Evolutionary conservation across 2,329 filamentous ascomycete genomes (phyloP).

Genomic region (Diaporthe australafricana): DNA sequence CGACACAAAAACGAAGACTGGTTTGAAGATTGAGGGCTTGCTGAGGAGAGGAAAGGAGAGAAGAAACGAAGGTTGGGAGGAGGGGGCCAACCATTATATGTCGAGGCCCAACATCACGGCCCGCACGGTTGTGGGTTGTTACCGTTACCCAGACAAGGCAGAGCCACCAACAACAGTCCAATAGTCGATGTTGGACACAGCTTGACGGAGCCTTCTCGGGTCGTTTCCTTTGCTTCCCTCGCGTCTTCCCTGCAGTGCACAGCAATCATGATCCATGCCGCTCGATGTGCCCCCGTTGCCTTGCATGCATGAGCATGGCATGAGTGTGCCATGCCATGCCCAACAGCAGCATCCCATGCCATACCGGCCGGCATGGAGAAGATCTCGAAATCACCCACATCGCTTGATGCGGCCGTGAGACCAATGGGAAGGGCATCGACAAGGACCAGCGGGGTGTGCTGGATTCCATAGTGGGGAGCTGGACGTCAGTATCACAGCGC

Average conservation of each 20-base stretch:
- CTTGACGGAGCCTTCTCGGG: slow-evolving; percentile 37
- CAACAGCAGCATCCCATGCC: neutral
- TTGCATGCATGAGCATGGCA: slow-evolving; percentile 31
- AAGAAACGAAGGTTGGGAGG: slow-evolving; percentile 51
- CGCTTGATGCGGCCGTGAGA: slow-evolving; percentile 39
- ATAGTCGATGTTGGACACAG: slow-evolving; percentile 34
- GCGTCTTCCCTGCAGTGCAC: slow-evolving; percentile 26
- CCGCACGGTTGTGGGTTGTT: slow-evolving; percentile 42
- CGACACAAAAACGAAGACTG: slow-evolving; percentile 57
- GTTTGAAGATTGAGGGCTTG: slow-evolving; percentile 71
- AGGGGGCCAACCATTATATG: slow-evolving; percentile 55
- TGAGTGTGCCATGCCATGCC: slow-evolving; percentile 10
- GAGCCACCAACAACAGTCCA: slow-evolving; percentile 37
- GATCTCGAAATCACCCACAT: slow-evolving; percentile 31
- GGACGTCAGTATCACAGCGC: slow-evolving; percentile 43
- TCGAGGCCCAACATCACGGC: slow-evolving; percentile 48
- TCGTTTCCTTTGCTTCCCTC: slow-evolving; percentile 41
- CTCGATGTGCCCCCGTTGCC: slow-evolving; percentile 33
- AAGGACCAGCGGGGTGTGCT: slow-evolving; percentile 21
- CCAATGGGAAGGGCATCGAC: slow-evolving; percentile 41
- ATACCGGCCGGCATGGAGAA: slow-evolving; percentile 35
- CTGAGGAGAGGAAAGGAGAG: slow-evolving; percentile 67
- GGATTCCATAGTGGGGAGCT: slow-evolving; percentile 32
- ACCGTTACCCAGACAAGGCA: slow-evolving; percentile 37
- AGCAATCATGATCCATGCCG: slow-evolving; percentile 32